Evolutionary conservation across 1,284 basidiomycete genomes (phyloP).

Genomic region (Moniliella sp.): DNA sequence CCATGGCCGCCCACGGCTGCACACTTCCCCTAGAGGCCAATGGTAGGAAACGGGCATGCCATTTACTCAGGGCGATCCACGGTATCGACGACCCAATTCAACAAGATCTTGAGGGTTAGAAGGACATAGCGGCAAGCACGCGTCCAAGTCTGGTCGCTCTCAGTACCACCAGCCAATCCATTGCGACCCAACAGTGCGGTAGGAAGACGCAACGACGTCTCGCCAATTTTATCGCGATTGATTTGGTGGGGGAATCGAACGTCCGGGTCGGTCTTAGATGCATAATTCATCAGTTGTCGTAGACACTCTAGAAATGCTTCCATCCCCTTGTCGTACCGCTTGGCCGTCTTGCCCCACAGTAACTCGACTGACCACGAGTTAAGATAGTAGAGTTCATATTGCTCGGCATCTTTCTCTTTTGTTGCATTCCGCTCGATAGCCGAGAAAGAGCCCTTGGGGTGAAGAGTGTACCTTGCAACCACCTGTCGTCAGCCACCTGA

Average conservation of each 20-base stretch:
- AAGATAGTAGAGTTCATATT: slow-evolving; percentile 14
- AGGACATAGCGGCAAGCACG: slow-evolving; percentile 59
- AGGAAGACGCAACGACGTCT: slow-evolving; percentile 73
- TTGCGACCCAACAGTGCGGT: too few species aligned
- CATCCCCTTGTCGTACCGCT: slow-evolving; percentile 80
- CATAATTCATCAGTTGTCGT: slow-evolving; percentile 65
- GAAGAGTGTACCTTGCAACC: slow-evolving; percentile 7
- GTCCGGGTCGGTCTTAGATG: slow-evolving; percentile 46
- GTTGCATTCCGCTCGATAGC: slow-evolving; percentile 6
- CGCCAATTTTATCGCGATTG: slow-evolving; percentile 78
- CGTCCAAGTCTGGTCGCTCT: slow-evolving; percentile 76
- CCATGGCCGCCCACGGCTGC: too few species aligned
- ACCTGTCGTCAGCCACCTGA: too few species aligned
- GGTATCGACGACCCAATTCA: slow-evolving; percentile 1
- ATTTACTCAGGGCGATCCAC: too few species aligned
- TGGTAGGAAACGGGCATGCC: too few species aligned
- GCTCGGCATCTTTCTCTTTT: slow-evolving; percentile 6
- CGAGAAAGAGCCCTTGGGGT: slow-evolving; percentile 20
- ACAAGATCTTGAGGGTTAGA: slow-evolving; percentile 3
- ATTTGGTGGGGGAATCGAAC: slow-evolving; percentile 71
- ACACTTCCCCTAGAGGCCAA: too few species aligned
- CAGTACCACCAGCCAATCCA: too few species aligned
- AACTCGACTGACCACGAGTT: slow-evolving; percentile 50
- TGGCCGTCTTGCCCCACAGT: slow-evolving; percentile 59
- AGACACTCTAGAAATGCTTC: slow-evolving; percentile 84